Conservation (phyloP, 2,329 filamentous ascomycete species). For the Diplodia scrobiculata region DNA sequence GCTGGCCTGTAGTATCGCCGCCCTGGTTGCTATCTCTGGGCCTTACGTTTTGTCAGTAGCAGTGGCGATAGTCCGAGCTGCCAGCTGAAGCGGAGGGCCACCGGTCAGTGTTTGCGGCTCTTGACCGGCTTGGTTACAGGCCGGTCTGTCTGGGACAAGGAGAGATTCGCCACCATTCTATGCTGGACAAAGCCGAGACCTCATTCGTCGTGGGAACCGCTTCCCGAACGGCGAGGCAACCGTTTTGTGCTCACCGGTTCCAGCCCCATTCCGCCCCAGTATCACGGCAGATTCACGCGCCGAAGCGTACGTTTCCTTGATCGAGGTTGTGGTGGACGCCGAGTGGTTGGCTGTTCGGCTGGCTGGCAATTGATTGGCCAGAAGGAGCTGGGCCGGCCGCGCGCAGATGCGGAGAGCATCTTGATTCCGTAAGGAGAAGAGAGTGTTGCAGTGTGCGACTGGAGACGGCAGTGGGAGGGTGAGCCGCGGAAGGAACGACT, state of each 20-base stretch:
- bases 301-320: neutral
- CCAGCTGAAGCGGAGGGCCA: neutral
- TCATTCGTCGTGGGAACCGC: neutral
- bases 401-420: neutral
- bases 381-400: neutral
- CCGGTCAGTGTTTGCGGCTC: neutral
- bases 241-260: neutral
- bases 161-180: too few relatives aligned
- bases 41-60: neutral
- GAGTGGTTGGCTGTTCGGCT: neutral
- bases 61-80: neutral
- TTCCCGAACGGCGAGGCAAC: neutral
- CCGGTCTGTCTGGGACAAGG: too few relatives aligned
- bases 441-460: neutral
- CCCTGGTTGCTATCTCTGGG: neutral
- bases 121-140: neutral
- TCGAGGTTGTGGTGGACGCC: neutral
- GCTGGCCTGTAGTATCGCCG: neutral
- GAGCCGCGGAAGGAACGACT: neutral
- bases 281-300: neutral
- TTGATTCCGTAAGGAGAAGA: neutral
- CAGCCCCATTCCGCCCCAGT: neutral
- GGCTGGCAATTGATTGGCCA: neutral
- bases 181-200: neutral
- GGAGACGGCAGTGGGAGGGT: neutral